Evolutionary conservation across 441 rosid genomes (phyloP).

Genomic region (Theobroma grandiflorum): DNA sequence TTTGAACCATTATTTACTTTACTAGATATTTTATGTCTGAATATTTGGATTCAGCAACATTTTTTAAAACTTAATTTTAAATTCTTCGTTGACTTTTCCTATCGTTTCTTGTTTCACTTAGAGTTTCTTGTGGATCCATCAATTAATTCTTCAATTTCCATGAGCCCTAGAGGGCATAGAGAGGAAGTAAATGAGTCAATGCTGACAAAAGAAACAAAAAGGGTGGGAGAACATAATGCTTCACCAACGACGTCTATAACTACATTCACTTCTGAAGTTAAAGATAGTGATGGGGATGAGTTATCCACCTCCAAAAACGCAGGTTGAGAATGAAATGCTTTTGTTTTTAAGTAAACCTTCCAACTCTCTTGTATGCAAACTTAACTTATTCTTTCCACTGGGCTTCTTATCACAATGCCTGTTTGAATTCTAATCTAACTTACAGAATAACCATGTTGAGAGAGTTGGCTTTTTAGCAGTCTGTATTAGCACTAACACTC

Average conservation of each 20-base stretch:
- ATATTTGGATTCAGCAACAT: background rate
- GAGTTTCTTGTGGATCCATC: conserved; percentile 35
- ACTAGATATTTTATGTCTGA: background rate
- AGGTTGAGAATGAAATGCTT: conserved; percentile 39
- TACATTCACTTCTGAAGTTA: conserved; percentile 23
- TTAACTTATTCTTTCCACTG: background rate
- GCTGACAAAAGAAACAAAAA: conserved; percentile 28
- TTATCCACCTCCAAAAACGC: conserved; percentile 36
- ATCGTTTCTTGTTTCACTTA: conserved; percentile 6
- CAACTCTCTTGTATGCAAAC: conserved; percentile 9
- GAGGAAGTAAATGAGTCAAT: conserved; percentile 33
- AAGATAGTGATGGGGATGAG: conserved; percentile 27
- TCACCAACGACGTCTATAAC: conserved; percentile 32
- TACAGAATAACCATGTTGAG: background rate
- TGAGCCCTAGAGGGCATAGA: conserved; percentile 33
- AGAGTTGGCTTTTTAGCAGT: background rate
- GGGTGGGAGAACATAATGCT: conserved; percentile 20
- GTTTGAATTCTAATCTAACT: background rate
- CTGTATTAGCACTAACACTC: background rate
- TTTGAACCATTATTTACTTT: conserved; percentile 1
- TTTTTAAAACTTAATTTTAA: background rate
- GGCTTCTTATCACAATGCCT: background rate
- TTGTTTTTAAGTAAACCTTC: background rate
- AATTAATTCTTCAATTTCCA: conserved; percentile 26
- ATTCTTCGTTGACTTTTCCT: background rate